Base-by-base conservation (phyloP, 2,329 filamentous ascomycete genomes). In the Trichoderma atrobrunneum region DNA sequence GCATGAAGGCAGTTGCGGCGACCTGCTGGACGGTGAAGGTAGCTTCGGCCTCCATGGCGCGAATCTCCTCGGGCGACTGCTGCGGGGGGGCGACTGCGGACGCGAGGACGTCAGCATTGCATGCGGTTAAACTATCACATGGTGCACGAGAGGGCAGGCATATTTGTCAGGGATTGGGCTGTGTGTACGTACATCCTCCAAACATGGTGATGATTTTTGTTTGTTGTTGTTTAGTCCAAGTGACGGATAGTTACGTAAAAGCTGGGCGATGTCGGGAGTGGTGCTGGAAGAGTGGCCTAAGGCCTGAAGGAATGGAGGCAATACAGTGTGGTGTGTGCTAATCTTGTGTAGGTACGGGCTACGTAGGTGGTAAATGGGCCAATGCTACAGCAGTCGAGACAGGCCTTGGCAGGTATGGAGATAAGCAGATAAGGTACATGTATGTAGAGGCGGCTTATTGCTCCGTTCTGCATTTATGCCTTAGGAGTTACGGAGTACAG, bases 31-130 rank as follows among this genome's bases (percentile, higher is more conserved):
- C 85, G 65, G 90, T 92, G 76, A 87, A 85, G 78, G 84, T 85
- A 65, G 93, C 92, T 80, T 91, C 88, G 73, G 85, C 85, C 85
- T 95, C 92, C 80, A 90, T 87, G 78, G 86, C 85, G 79, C 87
- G 87, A 80, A 95, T 87, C 87, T 95, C 92, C 81, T 91, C 90
- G 72, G 88, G 84, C 72, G 89, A 89, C 78, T 90, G 87, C 81
- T 90, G 90, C 80, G 91, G 91, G 83, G 92, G 87, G 76, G 87
- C 89, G 85, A 89, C 89, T 92, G 79, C 92, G 79, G 39, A 63
- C 36, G 14, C 24, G 16, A 51, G 24, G 24, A 34, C 68, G 24
- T 56, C 73, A 68, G 62, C 73, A 61, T 68, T 63, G 36, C 48
- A 28, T 34, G 24, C 5, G 30, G 43, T 36, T 36, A 36, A 36